Evolutionary conservation across 2,329 filamentous ascomycete genomes (phyloP).

Genomic region (Huntiella moniliformis): DNA sequence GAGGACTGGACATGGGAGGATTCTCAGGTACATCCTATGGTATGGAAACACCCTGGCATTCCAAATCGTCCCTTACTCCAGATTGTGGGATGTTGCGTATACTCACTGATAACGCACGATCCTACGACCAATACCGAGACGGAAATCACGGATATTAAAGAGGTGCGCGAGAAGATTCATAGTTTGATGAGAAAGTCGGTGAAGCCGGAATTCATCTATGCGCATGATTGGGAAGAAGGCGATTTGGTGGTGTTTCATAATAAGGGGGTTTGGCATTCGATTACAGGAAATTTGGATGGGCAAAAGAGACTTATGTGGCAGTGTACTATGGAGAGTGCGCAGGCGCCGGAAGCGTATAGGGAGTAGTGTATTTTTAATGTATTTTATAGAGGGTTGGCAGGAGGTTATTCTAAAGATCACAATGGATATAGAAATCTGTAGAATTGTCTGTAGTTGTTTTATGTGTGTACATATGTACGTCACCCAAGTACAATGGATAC

Average conservation of each 20-base stretch:
- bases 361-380: neutral
- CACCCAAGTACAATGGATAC: too few species aligned
- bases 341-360: slow-evolving; percentile 3
- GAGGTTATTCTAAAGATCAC: too few species aligned
- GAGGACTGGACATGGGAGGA: slow-evolving; percentile 9
- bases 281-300: slow-evolving; percentile 15
- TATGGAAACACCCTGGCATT: slow-evolving; percentile 9
- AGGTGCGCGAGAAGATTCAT: slow-evolving; percentile 8
- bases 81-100: slow-evolving; percentile 11
- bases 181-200: slow-evolving; percentile 14
- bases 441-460: too few species aligned
- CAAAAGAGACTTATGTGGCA: slow-evolving; percentile 18
- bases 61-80: slow-evolving; percentile 5
- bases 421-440: too few species aligned
- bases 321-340: slow-evolving; percentile 15
- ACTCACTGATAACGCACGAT: slow-evolving; percentile 8
- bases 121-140: slow-evolving; percentile 5
- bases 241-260: slow-evolving; percentile 19
- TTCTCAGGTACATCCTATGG: slow-evolving; percentile 10
- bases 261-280: slow-evolving; percentile 18
- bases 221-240: slow-evolving; percentile 17
- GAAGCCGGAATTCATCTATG: slow-evolving; percentile 17
- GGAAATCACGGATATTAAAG: slow-evolving; percentile 6
- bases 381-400: slow-evolving; percentile 1
- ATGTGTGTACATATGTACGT: too few species aligned